Conservation (phyloP, 176 grass and related monocot species). For the Eleusine indica region DNA sequence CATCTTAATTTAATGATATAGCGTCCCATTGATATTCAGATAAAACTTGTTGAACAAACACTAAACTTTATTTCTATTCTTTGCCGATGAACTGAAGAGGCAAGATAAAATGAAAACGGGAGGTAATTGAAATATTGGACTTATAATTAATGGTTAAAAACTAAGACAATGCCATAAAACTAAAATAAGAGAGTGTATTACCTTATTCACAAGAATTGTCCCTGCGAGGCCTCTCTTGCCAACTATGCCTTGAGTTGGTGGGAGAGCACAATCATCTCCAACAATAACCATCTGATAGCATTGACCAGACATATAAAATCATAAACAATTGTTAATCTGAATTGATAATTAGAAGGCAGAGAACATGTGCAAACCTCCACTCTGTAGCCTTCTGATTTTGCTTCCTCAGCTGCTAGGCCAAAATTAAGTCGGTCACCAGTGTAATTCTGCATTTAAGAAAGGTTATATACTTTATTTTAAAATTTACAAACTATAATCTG, state of each 20-base stretch:
- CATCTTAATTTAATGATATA: slow-evolving; percentile 4
- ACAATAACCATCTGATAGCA: slow-evolving; percentile 64
- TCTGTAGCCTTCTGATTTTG: slow-evolving; percentile 98
- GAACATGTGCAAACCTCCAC: slow-evolving; percentile 69
- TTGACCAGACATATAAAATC: slow-evolving; percentile 24
- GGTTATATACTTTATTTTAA: slow-evolving; percentile 10
- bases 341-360: slow-evolving; percentile 19
- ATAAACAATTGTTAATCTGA: slow-evolving; percentile 26
- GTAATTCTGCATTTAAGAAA: slow-evolving; percentile 78
- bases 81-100: not conserved
- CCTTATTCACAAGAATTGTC: slow-evolving; percentile 78
- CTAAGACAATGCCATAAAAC: not conserved
- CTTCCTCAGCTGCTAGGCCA: slow-evolving; percentile 96
- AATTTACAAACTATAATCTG: not conserved
- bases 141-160: not conserved
- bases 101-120: not conserved
- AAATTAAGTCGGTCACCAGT: slow-evolving; percentile 99
- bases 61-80: slow-evolving; percentile 7
- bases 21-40: not conserved
- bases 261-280: slow-evolving; percentile 80
- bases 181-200: slow-evolving; percentile 23
- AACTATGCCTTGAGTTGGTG: slow-evolving; percentile 57
- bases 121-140: not conserved
- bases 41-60: not conserved
- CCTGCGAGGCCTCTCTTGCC: slow-evolving; percentile 79